Base-by-base conservation (phyloP, 176 grass and related monocot species). In the Avena sativa region DNA sequence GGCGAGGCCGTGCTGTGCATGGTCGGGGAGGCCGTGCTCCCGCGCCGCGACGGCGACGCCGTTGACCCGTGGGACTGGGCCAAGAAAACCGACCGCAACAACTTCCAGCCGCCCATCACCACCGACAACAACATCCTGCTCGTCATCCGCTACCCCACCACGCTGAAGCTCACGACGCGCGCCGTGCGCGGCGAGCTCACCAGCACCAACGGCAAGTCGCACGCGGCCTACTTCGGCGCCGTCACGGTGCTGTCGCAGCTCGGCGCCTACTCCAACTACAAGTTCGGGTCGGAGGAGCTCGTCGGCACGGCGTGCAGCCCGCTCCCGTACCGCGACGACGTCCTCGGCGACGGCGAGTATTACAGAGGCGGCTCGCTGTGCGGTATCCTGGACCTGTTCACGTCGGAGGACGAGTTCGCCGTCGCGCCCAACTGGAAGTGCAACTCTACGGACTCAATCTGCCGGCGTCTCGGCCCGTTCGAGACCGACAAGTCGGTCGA, bases 231-330 rank as follows among this genome's bases (percentile, higher is more conserved):
- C 82, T 97, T 97, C 80, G 93, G 91, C 71, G 79, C 56, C 55
- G 85, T 92, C 56, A 81, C 63, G 47, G 21, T 97, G 10, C 64
- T 85, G 44, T 95, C 95, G 43, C 95, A 95, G 86, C 84, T 95
- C 9, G 91, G 95, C 36, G 89, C 91, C 40, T 93, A 97, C 78
- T 93, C 91, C 38, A 97, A 92, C 76, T 97, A 95, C 87, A 60
- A 83, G 80, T 97, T 92, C 58, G 91, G 95, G 1, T 91, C 95
- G 4, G 91, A 92, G 75, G 86, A 93, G 76, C 80, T 88, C 38
- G 84, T 97, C 15, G 56, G 60, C 56, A 93, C 23, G 11, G 91
- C 91, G 19, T 97, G 95, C 90, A 76, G 16, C 9, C 26, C 87
- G 3, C 72, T 87, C 2, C 95, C 93, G 1, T 93, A 93, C 82